Evolutionary conservation across 257 asterid species (phyloP).

Genomic region (Henckelia pumila): DNA sequence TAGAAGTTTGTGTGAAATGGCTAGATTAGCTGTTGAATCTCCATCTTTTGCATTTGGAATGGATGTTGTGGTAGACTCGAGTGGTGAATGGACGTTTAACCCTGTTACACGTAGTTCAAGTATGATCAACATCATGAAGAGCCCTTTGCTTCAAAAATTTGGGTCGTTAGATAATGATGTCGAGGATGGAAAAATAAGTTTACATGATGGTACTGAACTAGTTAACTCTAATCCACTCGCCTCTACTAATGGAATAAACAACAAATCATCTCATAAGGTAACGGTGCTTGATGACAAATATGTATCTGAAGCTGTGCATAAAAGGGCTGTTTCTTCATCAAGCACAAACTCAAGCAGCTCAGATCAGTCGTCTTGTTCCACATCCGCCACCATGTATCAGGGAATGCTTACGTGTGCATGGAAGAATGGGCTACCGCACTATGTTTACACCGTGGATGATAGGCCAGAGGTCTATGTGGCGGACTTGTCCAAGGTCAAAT

Average conservation of each 20-base stretch:
- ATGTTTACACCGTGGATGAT: conserved; percentile 67
- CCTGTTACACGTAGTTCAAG: conserved; percentile 54
- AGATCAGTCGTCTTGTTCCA: conserved; percentile 51
- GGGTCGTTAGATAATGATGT: conserved; percentile 33
- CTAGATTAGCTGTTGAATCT: conserved; percentile 35
- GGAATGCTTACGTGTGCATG: conserved; percentile 79
- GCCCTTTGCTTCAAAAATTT: conserved; percentile 55
- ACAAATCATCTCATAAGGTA: conserved; percentile 30
- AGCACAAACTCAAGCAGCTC: conserved; percentile 65
- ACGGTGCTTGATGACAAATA: conserved; percentile 32
- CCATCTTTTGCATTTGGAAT: conserved; percentile 22
- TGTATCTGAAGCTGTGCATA: conserved; percentile 35
- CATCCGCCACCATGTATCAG: conserved; percentile 43
- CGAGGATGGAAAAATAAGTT: conserved; percentile 25
- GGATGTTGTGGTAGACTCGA: conserved; percentile 26
- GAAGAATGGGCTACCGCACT: conserved; percentile 65
- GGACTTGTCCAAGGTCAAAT: conserved; percentile 37
- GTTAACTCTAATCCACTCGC: conserved; percentile 24
- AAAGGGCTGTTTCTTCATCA: conserved; percentile 51
- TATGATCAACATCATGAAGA: conserved; percentile 71
- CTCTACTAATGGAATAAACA: conserved; percentile 30
- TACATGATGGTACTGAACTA: conserved; percentile 25
- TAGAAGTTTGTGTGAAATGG: conserved; percentile 32
- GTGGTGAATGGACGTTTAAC: conserved; percentile 40
- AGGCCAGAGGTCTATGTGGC: conserved; percentile 63